These are phyloP conservation scores for Lineolata rhizophorae DNA, from an alignment of 495 filamentous ascomycete genomes.

Conservation along the genomic window DNA sequence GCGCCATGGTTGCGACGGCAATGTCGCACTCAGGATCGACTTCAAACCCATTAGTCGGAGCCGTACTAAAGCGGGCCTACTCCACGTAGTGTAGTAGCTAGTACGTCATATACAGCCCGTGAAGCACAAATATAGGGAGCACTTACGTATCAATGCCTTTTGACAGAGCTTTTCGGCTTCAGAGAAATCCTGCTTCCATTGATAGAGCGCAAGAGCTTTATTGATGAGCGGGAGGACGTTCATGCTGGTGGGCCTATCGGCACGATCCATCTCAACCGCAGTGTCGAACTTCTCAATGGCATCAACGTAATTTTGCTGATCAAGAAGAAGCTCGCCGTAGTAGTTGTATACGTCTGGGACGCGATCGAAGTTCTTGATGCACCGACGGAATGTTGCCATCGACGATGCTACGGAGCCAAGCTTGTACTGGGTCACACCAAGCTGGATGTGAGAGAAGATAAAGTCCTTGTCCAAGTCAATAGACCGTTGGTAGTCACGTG, in stretches of 20 bases:
- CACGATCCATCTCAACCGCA: slow-evolving; percentile 93
- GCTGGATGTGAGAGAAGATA: slow-evolving; percentile 98
- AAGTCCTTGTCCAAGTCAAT: slow-evolving; percentile 90
- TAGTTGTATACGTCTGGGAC: slow-evolving; percentile 99
- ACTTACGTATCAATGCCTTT: slow-evolving; percentile 90
- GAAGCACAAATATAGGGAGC: background rate
- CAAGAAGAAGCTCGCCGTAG: slow-evolving; percentile 92
- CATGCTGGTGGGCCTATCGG: slow-evolving; percentile 78
- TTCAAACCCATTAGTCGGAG: slow-evolving; percentile 16
- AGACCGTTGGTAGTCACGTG: slow-evolving; percentile 97
- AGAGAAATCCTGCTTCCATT: slow-evolving; percentile 88
- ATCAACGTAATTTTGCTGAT: slow-evolving; percentile 86
- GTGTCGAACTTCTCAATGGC: slow-evolving; percentile 97
- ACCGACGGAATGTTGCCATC: slow-evolving; percentile 92
- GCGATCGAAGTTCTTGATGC: slow-evolving; percentile 94
- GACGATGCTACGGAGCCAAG: slow-evolving; percentile 95
- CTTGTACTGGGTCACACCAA: slow-evolving; percentile 99
- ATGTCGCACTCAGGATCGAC: slow-evolving; percentile 98
- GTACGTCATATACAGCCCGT: too few species aligned
- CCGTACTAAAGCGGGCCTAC: too few species aligned
- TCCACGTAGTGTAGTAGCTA: too few species aligned
- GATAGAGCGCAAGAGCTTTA: slow-evolving; percentile 90
- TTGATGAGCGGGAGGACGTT: slow-evolving; percentile 97
- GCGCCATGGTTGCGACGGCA: slow-evolving; percentile 96
- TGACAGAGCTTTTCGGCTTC: slow-evolving; percentile 93